Evolutionary conservation across 441 rosid genomes (phyloP), one percentile per base, ranked within the genome.

Genomic region (Jatropha podagrica): DNA sequence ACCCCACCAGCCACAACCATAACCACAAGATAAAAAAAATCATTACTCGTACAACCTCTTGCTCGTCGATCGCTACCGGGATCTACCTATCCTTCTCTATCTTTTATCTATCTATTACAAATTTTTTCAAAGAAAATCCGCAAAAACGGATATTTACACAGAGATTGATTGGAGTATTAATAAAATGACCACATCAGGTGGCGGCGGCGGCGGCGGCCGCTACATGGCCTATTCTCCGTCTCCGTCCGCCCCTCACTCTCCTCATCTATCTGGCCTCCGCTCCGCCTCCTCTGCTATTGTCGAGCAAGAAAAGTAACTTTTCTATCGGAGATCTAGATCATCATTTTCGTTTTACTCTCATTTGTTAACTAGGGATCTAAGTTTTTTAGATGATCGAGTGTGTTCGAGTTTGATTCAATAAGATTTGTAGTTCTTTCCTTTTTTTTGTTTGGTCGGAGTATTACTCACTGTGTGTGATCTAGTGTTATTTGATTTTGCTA

Each of bases 151-250:
- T 68, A 65, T 58, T 6, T 77, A 81, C n/a, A 68, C 65, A 2
- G 83, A 81, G 42, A 77, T 77, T 49, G 83, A 77, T 72, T 79
- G 82, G 82, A 76, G 77, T 32, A 79, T 76, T 49, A 20, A 40
- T 69, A 74, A 40, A 46, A 89, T 84, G 91, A 73, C 80, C 46
- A 75, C 88, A 26, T 42, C 85, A 17, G 41, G 65, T 40, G 79
- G 65, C 48, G 79, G 71, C 64, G 77, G 48, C 18, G 73, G 68
- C 15, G 69, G 59, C 2, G 77, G 74, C 42, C 76, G 83, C 41
- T 91, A 59, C 81, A 87, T 91, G 94, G 86, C 90, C 26, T 91
- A 79, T 85, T 91, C 96, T 58, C 94, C 90, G 6, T 91, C 96
- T 32, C 96, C 89, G 15, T 88, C 94, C 13, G 88, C 89, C 7